Conservation (phyloP, 176 grass and related monocot genomes). For the Microstegium vimineum region DNA sequence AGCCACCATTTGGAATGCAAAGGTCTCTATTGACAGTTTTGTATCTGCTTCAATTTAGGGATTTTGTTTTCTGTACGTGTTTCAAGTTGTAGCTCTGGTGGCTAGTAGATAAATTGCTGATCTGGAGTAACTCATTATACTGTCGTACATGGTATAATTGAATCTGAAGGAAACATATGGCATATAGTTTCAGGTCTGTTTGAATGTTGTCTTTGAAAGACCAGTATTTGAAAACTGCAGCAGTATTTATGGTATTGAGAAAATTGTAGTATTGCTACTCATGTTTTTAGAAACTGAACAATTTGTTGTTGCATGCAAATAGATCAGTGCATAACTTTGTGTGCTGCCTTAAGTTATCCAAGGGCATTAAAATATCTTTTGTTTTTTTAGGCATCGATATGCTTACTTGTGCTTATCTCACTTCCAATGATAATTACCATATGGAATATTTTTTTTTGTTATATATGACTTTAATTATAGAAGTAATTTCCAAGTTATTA, state of each 20-base stretch:
- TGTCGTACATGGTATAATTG: neutral
- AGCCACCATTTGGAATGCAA: slow-evolving; percentile 84
- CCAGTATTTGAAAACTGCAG: neutral
- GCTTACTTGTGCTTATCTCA: neutral
- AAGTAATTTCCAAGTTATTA: neutral
- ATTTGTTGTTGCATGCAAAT: neutral
- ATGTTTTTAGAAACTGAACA: neutral
- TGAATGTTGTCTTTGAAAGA: neutral
- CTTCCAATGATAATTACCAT: neutral
- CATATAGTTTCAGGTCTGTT: neutral
- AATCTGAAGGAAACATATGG: neutral
- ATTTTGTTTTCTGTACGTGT: neutral
- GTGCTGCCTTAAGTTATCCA: neutral
- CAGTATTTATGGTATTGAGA: neutral
- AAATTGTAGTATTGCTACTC: neutral
- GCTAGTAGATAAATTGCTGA: neutral
- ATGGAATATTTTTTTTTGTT: neutral
- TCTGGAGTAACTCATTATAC: neutral
- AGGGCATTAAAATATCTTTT: neutral
- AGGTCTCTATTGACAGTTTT: slow-evolving; percentile 44
- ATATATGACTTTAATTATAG: neutral
- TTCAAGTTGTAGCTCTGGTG: slow-evolving; percentile 3
- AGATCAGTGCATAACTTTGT: neutral
- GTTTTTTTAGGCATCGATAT: slow-evolving; percentile 15
- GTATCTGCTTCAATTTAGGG: neutral